Percentiles rank a stretch among this genome's conserved stretches.
Evolutionary conservation across 2,329 filamentous ascomycete genomes (phyloP).

Genomic region (Chaetomium sp.): DNA sequence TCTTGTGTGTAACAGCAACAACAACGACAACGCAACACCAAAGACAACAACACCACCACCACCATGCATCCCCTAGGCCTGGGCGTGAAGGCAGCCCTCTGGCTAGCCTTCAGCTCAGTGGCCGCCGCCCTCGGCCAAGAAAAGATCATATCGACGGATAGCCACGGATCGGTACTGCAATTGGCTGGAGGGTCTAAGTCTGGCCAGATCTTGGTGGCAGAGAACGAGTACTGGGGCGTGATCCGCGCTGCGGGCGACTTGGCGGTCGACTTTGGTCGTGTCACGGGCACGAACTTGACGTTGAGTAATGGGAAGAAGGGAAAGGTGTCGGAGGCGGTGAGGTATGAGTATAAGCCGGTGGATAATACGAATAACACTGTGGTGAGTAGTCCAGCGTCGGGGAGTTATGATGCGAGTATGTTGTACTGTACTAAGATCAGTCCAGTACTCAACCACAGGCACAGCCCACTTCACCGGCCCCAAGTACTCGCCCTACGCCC

Average conservation of each 20-base stretch:
- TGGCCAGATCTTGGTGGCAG: conserved; percentile 49
- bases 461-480: conserved; percentile 40
- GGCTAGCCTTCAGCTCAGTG: conserved; percentile 22
- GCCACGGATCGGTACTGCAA: conserved; percentile 27
- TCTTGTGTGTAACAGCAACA: too few species aligned
- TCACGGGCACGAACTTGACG: conserved; percentile 59
- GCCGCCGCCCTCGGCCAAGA: conserved; percentile 36
- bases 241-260: conserved; percentile 62
- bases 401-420: too few species aligned
- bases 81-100: conserved; percentile 19
- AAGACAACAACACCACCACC: not conserved
- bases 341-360: conserved; percentile 38
- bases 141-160: conserved; percentile 38
- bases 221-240: conserved; percentile 60
- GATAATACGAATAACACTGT: conserved; percentile 42
- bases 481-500: conserved; percentile 35
- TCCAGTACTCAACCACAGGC: conserved; percentile 38
- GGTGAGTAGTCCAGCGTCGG: conserved; percentile 27
- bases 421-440: not conserved
- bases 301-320: conserved; percentile 42
- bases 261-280: conserved; percentile 62
- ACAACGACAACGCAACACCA: too few species aligned
- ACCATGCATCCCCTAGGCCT: conserved; percentile 18
- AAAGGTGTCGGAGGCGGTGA: conserved; percentile 28
- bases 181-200: conserved; percentile 29